Evolutionary conservation across 1,284 basidiomycete genomes (phyloP), one percentile per base, ranked within the genome.

Genomic region (Naganishia albida): DNA sequence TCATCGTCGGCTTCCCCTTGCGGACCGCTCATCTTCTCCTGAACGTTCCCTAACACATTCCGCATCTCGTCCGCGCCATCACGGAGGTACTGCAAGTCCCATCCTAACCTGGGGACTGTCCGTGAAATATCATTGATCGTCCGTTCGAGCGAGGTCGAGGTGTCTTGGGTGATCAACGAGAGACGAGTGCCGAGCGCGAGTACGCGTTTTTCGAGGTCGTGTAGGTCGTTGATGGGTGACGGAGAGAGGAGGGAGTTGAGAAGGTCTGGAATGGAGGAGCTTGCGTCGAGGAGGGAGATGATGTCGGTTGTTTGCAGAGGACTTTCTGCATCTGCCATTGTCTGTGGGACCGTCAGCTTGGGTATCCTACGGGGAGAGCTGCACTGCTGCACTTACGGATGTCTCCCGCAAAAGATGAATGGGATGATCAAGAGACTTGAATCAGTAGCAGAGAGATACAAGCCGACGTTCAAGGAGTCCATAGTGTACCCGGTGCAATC

Each of bases 11-110:
- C 8, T 38, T 49, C 38, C 23, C 26, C 56, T 3, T 46, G 40
- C 16, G 56, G 34, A 8, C 20, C 44, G 26, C 7, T 54, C 20
- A 55, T 20, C 52, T 52, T 60, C 81, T 55, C 73, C 65, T 81
- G 78, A 18, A 90, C 85, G 38, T 82, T 81, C 18, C 82, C 79
- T 18, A 94, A 80, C 7, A 85, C 80, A 25, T 78, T 80, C 69
- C 89, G 87, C 20, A 96, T 82, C 1, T 88, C 85, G 15, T 89
- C 79, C 0, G 93, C 91, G 42, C 88, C 87, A 74, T 96, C 93
- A 54, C 90, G 87, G 86, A 96, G 93, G 79, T 95, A 93, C 75
- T 96, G 93, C 23, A 97, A 82, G 78, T 96, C 93, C 74, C 95
- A 96, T 1, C 88, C 87, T 51, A 97, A 83, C 42, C 93, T 85